These are phyloP conservation scores for Cercophora sp. DNA, from an alignment of 495 filamentous ascomycete species.

Conservation along the genomic window DNA sequence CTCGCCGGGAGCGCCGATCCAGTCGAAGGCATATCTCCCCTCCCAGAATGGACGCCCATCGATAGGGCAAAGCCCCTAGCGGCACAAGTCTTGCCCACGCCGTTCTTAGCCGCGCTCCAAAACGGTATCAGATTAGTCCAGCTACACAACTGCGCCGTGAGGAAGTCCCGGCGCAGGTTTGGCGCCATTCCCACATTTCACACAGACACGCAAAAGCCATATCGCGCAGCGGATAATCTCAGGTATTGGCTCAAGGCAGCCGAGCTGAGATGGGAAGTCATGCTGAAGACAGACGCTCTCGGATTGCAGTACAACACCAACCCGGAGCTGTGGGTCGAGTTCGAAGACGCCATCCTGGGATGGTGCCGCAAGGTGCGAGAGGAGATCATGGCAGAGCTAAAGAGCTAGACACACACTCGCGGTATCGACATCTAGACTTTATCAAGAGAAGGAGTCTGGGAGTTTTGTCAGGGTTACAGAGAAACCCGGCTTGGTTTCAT, in stretches of 20 bases:
- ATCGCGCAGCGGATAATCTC: constrained; percentile 88
- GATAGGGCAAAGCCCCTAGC: constrained; percentile 30
- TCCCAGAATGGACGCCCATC: constrained; percentile 69
- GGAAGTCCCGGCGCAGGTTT: constrained; percentile 78
- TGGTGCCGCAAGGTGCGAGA: constrained; percentile 76
- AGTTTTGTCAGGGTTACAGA: too few relatives aligned
- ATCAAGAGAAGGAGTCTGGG: too few relatives aligned
- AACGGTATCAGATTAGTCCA: constrained; percentile 79
- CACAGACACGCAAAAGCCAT: constrained; percentile 86
- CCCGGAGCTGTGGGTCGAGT: constrained; percentile 66
- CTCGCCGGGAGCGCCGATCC: constrained; percentile 33
- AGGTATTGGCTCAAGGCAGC: constrained; percentile 95
- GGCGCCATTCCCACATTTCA: constrained; percentile 89
- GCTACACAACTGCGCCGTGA: constrained; percentile 83
- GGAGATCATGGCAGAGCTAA: constrained; percentile 56
- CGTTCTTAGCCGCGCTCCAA: constrained; percentile 67
- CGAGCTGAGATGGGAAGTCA: constrained; percentile 88
- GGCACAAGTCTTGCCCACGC: constrained; percentile 54
- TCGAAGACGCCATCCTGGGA: constrained; percentile 72
- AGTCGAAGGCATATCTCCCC: constrained; percentile 33
- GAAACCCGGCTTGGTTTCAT: too few relatives aligned
- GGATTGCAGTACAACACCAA: constrained; percentile 70
- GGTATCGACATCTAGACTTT: too few relatives aligned
- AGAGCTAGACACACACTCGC: too few relatives aligned
- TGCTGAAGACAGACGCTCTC: constrained; percentile 80